Evolutionary conservation across 2,329 filamentous ascomycete genomes (phyloP).

Genomic region (Daldinia eschscholtzii): DNA sequence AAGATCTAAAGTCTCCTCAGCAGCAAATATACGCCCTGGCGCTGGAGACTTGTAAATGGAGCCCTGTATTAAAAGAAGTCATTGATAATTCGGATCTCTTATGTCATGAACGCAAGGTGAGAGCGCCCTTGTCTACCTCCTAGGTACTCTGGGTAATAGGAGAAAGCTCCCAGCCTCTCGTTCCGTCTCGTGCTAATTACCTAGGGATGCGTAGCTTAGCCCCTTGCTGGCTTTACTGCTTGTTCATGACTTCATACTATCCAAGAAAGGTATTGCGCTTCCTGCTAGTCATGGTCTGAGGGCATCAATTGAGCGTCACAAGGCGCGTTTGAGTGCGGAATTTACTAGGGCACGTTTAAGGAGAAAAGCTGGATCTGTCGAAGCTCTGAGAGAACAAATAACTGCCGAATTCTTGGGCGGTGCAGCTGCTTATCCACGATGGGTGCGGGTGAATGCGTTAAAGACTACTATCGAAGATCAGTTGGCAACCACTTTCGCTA

Average conservation of each 20-base stretch:
- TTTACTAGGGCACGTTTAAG: slow-evolving; percentile 83
- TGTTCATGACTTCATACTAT: slow-evolving; percentile 85
- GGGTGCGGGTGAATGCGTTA: slow-evolving; percentile 89
- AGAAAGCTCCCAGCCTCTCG: slow-evolving; percentile 4
- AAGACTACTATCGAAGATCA: slow-evolving; percentile 78
- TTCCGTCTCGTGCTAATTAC: slow-evolving; percentile 51
- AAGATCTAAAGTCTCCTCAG: slow-evolving; percentile 79
- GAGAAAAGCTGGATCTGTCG: slow-evolving; percentile 75
- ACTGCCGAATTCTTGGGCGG: slow-evolving; percentile 65
- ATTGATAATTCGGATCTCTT: slow-evolving; percentile 84
- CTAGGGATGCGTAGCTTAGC: slow-evolving; percentile 70
- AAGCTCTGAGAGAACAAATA: slow-evolving; percentile 72
- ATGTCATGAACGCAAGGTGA: slow-evolving; percentile 85
- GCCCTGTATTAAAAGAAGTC: slow-evolving; percentile 85
- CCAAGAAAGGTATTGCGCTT: slow-evolving; percentile 85
- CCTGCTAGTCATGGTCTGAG: slow-evolving; percentile 83
- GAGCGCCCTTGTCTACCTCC: slow-evolving; percentile 29
- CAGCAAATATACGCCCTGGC: slow-evolving; percentile 90
- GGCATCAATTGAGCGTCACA: slow-evolving; percentile 82
- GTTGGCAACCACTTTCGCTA: slow-evolving; percentile 78
- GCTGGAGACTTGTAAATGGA: slow-evolving; percentile 92
- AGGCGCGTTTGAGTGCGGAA: slow-evolving; percentile 82
- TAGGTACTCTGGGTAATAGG: background rate
- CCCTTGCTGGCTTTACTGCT: slow-evolving; percentile 85
- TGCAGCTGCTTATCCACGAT: slow-evolving; percentile 77